Conservation (phyloP, 164 flowering plant species). For the Dillenia suffruticosa region DNA sequence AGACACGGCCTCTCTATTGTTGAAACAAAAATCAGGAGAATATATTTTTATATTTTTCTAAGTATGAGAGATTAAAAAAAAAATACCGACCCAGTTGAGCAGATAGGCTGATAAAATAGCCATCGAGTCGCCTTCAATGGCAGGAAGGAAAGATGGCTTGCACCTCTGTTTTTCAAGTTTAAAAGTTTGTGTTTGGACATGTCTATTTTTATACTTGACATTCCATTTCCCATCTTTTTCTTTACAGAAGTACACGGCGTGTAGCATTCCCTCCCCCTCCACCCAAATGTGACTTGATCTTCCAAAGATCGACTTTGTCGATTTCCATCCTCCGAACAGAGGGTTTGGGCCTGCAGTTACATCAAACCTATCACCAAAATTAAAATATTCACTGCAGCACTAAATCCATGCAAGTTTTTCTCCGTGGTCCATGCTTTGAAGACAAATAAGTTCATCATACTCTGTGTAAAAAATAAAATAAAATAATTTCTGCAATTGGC, state of each 20-base stretch:
- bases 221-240: constrained; percentile 11
- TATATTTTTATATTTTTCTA: not conserved
- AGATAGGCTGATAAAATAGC: constrained; percentile 7
- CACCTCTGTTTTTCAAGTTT: constrained; percentile 7
- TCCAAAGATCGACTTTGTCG: constrained; percentile 6
- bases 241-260: constrained; percentile 12
- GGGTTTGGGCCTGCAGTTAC: constrained; percentile 8
- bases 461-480: too few relatives aligned
- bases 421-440: too few relatives aligned
- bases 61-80: not conserved
- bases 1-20: too few relatives aligned
- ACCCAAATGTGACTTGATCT: constrained; percentile 7
- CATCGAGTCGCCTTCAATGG: constrained; percentile 5
- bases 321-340: not conserved
- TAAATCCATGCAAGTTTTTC: too few relatives aligned
- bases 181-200: constrained; percentile 8
- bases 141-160: constrained; percentile 16
- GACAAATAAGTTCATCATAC: too few relatives aligned
- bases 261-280: constrained; percentile 15
- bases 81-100: constrained; percentile 7
- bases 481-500: too few relatives aligned
- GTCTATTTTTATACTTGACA: constrained; percentile 10
- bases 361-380: not conserved
- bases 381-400: too few relatives aligned
- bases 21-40: too few relatives aligned